Evolutionary conservation across 805 yeast genomes (phyloP).

Genomic region (Saturnispora galanensis): DNA sequence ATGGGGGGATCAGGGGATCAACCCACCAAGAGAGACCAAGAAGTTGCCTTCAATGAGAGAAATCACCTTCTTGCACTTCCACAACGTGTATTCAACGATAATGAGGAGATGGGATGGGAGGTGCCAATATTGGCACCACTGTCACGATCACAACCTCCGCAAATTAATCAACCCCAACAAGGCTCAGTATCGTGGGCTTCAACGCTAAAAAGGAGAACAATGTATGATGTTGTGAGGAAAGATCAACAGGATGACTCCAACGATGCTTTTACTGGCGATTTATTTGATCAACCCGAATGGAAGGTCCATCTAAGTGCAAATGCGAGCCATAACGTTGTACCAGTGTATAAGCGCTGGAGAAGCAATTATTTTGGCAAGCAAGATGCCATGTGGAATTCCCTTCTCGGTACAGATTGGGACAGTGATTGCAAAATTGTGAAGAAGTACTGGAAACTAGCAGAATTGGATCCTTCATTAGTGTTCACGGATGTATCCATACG

Average conservation of each 20-base stretch:
- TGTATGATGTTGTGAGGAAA: conserved; percentile 3
- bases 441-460: conserved; percentile 1
- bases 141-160: neutral
- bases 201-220: conserved; percentile 4
- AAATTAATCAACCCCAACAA: neutral
- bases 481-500: neutral
- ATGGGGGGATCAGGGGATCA: neutral
- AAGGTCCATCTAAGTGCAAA: conserved; percentile 5
- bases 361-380: conserved; percentile 6
- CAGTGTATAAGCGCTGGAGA: conserved; percentile 10
- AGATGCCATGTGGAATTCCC: conserved; percentile 3
- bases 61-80: too few relatives aligned
- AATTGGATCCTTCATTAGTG: neutral
- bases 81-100: too few relatives aligned
- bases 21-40: neutral
- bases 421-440: conserved; percentile 1
- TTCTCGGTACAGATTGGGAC: neutral
- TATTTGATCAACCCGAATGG: conserved; percentile 8
- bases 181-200: conserved; percentile 3
- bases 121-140: neutral
- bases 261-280: neutral
- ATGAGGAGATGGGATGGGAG: neutral
- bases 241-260: neutral
- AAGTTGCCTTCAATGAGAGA: too few relatives aligned
- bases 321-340: conserved; percentile 1